Conservation (phyloP, 768 basidiomycete genomes). For the Xerocomellus dryophilus region DNA sequence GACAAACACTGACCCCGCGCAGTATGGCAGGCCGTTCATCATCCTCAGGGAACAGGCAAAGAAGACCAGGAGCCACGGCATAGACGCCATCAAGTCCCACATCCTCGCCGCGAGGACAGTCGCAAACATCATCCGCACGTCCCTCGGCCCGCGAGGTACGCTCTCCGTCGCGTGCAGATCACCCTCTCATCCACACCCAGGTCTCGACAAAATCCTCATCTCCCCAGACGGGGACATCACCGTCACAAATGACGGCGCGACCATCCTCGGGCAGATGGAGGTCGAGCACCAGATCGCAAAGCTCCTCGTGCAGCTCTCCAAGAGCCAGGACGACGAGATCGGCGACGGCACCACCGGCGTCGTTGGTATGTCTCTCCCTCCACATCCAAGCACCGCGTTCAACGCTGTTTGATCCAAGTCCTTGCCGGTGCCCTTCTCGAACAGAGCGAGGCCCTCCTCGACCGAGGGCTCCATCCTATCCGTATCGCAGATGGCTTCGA, state of each 20-base stretch:
- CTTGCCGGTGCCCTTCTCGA: conserved; percentile 97
- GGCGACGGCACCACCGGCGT: conserved; percentile 99
- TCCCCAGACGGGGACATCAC: conserved; percentile 98
- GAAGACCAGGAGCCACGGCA: conserved; percentile 89
- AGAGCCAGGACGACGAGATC: conserved; percentile 99
- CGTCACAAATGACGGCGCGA: conserved; percentile 98
- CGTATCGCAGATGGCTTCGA: conserved; percentile 99
- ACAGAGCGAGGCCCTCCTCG: conserved; percentile 92
- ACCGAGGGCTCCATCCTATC: conserved; percentile 98
- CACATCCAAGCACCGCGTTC: conserved; percentile 4
- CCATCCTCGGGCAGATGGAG: conserved; percentile 97
- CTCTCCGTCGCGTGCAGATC: conserved; percentile 7
- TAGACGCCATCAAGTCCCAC: conserved; percentile 96
- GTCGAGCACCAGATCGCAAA: conserved; percentile 99
- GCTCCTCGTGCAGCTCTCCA: conserved; percentile 91
- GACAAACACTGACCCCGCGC: conserved; percentile 8
- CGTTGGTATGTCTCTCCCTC: conserved; percentile 66
- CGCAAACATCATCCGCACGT: conserved; percentile 91
- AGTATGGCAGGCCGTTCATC: conserved; percentile 97
- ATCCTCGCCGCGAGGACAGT: conserved; percentile 95
- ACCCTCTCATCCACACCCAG: conserved; percentile 39
- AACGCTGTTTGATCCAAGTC: conserved; percentile 49
- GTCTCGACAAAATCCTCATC: conserved; percentile 92
- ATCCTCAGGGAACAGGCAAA: conserved; percentile 91
- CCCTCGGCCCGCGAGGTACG: conserved; percentile 88